Evolutionary conservation across 805 yeast genomes (phyloP).

Genomic region (Pichia manshurica): DNA sequence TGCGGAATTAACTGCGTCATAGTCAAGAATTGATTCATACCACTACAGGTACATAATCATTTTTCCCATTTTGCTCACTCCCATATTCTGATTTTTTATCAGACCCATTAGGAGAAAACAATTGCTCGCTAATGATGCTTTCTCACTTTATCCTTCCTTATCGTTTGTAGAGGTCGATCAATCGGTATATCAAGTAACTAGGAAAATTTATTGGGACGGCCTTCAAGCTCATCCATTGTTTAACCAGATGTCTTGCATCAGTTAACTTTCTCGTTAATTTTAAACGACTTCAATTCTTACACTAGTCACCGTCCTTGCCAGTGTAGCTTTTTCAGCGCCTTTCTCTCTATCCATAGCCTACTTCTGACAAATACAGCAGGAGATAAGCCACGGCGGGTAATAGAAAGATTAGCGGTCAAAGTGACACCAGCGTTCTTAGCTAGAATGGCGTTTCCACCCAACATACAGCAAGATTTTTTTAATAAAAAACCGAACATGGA

Average conservation of each 20-base stretch:
- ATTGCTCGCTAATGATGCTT: neutral
- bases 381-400: slow-evolving; percentile 66
- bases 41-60: too few relatives aligned
- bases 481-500: slow-evolving; percentile 35
- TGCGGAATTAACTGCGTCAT: slow-evolving; percentile 2
- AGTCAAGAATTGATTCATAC: slow-evolving; percentile 5
- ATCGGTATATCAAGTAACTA: neutral
- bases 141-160: neutral
- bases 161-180: neutral
- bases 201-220: neutral
- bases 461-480: slow-evolving; percentile 54
- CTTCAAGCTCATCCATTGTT: slow-evolving; percentile 6
- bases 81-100: too few relatives aligned
- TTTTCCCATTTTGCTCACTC: too few relatives aligned
- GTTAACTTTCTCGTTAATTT: slow-evolving; percentile 43
- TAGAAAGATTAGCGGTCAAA: slow-evolving; percentile 60
- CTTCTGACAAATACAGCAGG: slow-evolving; percentile 72
- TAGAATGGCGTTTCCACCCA: slow-evolving; percentile 34
- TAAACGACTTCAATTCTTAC: slow-evolving; percentile 50
- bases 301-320: slow-evolving; percentile 19
- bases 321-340: slow-evolving; percentile 17
- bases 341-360: slow-evolving; percentile 46
- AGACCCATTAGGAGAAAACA: too few relatives aligned
- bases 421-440: slow-evolving; percentile 31
- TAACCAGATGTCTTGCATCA: slow-evolving; percentile 11